A percentile compares a stretch with the other conserved stretches of the same genome.
These are phyloP conservation scores for Penicillium sp. DNA, from an alignment of 2,329 filamentous ascomycete species.

Conservation along the genomic window DNA sequence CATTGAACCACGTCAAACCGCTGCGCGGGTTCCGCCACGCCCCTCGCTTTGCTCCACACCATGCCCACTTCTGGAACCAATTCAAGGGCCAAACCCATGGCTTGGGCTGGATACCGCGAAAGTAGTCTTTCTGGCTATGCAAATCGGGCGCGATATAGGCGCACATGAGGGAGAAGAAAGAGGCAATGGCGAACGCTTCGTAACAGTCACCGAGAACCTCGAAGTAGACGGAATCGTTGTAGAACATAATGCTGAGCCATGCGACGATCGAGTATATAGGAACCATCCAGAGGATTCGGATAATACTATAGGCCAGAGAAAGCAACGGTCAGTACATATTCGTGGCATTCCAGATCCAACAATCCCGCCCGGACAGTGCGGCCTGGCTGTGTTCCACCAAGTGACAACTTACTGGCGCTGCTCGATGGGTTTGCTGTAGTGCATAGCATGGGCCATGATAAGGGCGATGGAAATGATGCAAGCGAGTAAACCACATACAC, in stretches of 20 bases:
- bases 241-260: constrained; percentile 70
- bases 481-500: constrained; percentile 54
- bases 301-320: constrained; percentile 60
- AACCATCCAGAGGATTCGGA: constrained; percentile 84
- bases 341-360: not conserved
- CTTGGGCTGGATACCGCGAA: constrained; percentile 65
- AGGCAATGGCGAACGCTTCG: constrained; percentile 81
- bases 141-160: constrained; percentile 58
- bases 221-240: constrained; percentile 76
- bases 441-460: constrained; percentile 58
- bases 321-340: not conserved
- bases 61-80: constrained; percentile 68
- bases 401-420: constrained; percentile 57
- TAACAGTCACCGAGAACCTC: constrained; percentile 79
- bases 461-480: constrained; percentile 53
- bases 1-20: constrained; percentile 75
- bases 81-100: constrained; percentile 73
- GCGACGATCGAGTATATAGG: constrained; percentile 74
- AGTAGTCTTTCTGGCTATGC: constrained; percentile 78
- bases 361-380: not conserved
- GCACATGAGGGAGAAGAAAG: constrained; percentile 62
- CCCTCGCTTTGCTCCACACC: constrained; percentile 67
- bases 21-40: constrained; percentile 70
- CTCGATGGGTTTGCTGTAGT: constrained; percentile 61
- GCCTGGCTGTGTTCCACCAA: not conserved